Base-by-base conservation (phyloP, 371 early-diverging fungal genomes). In the Mortierella sp. region DNA sequence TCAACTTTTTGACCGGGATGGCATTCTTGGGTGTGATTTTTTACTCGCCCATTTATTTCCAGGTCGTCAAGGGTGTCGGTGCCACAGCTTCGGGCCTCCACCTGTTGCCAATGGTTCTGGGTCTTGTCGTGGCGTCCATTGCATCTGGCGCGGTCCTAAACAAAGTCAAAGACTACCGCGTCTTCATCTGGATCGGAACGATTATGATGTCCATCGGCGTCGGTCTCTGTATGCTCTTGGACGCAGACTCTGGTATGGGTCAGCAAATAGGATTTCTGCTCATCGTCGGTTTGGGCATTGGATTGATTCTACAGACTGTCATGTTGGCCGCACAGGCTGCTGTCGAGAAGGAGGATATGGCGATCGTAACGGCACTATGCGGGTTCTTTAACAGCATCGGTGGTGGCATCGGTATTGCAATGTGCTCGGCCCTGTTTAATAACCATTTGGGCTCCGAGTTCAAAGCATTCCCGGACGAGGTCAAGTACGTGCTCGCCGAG, bases 41-140 rank as follows among this genome's bases (percentile, higher is more conserved):
- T 64, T 90, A 86, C 48, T 64, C 91, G 0, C 95, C 96, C 16
- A 80, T 93, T 10, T 95, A 90, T 79, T 93, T 92, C 80, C 92
- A 91, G 64, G 87, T 93, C 39, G 92, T 93, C 41, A 71, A 83
- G 50, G 82, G 84, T 45, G 58, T 76, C 2, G 64, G 82, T 8
- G 84, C 91, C 1, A 90, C 88, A 0, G 45, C 60, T 2, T 78
- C 90, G 2, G 92, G 93, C 10, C 59, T 92, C 13, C 72, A 86
- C 54, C 70, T 87, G 38, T 70, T 91, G 54, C 89, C 92, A 0
- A 78, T 88, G 52, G 72, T 91, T 34, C 69, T 88, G 52, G 79
- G 74, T 18, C 61, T 70, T 14, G 74, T 67, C 50, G 27, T 80
- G 19, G 34, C 71, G 6, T 69, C 70, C 21, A 70, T 73, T 48